phyloP scores from a whole-genome alignment of 176 grass and related monocot genomes.

The Triticum turgidum region DNA sequence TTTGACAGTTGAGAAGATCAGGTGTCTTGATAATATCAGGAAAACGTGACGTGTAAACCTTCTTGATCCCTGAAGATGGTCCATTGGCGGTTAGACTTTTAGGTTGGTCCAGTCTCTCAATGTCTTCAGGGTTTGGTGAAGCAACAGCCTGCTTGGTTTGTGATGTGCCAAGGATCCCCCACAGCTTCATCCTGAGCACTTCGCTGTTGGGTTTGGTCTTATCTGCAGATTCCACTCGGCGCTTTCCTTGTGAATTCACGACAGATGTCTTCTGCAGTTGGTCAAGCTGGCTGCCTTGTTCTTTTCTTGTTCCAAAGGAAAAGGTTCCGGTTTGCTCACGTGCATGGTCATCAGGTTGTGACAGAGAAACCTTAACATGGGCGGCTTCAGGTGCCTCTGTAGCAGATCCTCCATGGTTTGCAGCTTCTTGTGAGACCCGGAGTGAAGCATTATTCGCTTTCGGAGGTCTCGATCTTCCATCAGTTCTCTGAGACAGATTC shows the following conservation, averaged over 20 bases:
- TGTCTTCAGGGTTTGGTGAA: conserved; percentile 37
- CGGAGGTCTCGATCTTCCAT: conserved; percentile 38
- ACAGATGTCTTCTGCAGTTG: conserved; percentile 37
- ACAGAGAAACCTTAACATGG: conserved; percentile 38
- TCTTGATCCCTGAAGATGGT: conserved; percentile 48
- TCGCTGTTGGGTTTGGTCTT: conserved; percentile 48
- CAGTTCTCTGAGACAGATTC: conserved; percentile 44
- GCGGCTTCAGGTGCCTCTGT: conserved; percentile 44
- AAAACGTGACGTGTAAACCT: conserved; percentile 42
- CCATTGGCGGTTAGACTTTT: conserved; percentile 46
- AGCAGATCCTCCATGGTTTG: conserved; percentile 36
- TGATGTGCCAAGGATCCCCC: conserved; percentile 85
- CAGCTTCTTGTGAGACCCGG: conserved; percentile 40
- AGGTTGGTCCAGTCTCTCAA: conserved; percentile 24
- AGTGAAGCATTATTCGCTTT: conserved; percentile 32
- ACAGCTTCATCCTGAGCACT: conserved; percentile 67
- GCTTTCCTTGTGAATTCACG: conserved; percentile 39
- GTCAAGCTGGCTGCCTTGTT: conserved; percentile 39
- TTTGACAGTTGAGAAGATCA: conserved; percentile 44
- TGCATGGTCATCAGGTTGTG: conserved; percentile 36
- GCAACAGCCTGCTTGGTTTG: conserved; percentile 62
- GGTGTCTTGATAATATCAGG: conserved; percentile 53
- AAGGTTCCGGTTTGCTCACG: conserved; percentile 42
- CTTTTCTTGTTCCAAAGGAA: conserved; percentile 51
- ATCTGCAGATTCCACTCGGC: conserved; percentile 22